A percentile compares a stretch with the other conserved stretches of the same genome.
These are phyloP conservation scores for Amanita rubescens DNA, from an alignment of 768 basidiomycete genomes.

Conservation along the genomic window DNA sequence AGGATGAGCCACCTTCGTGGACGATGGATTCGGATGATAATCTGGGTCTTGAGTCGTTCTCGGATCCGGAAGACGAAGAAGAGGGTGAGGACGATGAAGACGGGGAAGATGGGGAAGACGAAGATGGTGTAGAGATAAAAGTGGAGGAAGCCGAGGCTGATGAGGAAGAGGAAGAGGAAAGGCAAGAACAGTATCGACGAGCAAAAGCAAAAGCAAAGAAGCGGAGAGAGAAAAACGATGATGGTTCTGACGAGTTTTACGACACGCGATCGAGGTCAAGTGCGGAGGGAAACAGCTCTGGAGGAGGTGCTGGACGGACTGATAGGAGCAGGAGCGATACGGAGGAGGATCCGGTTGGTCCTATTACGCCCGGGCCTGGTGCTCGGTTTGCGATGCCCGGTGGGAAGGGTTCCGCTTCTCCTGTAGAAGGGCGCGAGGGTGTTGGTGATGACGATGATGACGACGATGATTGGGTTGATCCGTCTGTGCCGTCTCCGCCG, in stretches of 20 bases:
- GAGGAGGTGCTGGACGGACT: background rate
- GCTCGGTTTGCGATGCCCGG: slow-evolving; percentile 33
- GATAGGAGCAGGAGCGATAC: slow-evolving; percentile 35
- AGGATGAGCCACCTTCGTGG: slow-evolving; percentile 86
- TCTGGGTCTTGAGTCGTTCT: slow-evolving; percentile 77
- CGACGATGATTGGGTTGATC: slow-evolving; percentile 65
- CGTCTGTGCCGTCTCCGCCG: slow-evolving; percentile 36
- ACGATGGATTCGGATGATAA: slow-evolving; percentile 65
- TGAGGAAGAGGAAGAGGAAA: slow-evolving; percentile 11
- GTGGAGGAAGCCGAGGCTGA: slow-evolving; percentile 15
- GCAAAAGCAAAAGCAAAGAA: slow-evolving; percentile 12
- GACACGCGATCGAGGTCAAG: slow-evolving; percentile 40
- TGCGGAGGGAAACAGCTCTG: background rate
- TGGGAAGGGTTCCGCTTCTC: too few relatives aligned
- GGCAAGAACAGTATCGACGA: slow-evolving; percentile 8
- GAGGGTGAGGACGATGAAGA: slow-evolving; percentile 12
- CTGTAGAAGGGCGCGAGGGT: too few relatives aligned
- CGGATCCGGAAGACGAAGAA: slow-evolving; percentile 56
- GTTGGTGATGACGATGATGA: slow-evolving; percentile 33
- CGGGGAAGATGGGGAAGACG: slow-evolving; percentile 19
- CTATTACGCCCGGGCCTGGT: slow-evolving; percentile 59
- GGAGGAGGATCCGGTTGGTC: slow-evolving; percentile 66
- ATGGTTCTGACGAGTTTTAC: slow-evolving; percentile 42
- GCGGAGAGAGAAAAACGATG: slow-evolving; percentile 27
- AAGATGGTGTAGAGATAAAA: slow-evolving; percentile 16